These are phyloP conservation scores for Tricholoma hemisulphureum DNA, from an alignment of 768 basidiomycete genomes.

Conservation along the genomic window DNA sequence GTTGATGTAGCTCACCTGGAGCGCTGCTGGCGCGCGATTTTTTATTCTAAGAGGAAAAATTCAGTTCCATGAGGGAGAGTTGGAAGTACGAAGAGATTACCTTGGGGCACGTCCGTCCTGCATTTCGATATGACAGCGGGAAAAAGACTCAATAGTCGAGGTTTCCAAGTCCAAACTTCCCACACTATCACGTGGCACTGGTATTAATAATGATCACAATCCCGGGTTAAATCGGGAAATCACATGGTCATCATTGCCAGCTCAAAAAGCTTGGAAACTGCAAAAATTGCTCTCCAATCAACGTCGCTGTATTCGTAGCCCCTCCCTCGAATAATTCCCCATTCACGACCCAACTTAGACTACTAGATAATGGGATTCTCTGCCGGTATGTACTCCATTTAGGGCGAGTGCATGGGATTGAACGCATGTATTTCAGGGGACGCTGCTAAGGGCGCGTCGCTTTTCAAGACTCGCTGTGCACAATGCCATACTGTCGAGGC, in stretches of 20 bases:
- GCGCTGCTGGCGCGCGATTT: constrained; percentile 92
- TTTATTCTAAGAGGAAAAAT: constrained; percentile 60
- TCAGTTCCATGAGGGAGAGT: not conserved
- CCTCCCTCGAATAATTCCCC: constrained; percentile 14
- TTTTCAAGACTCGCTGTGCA: constrained; percentile 95
- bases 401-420: constrained; percentile 37
- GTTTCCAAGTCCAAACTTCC: too few relatives aligned
- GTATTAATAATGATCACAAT: too few relatives aligned
- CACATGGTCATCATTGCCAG: constrained; percentile 13
- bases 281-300: not conserved
- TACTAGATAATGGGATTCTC: constrained; percentile 37
- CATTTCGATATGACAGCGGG: constrained; percentile 42
- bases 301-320: not conserved
- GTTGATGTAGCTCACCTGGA: constrained; percentile 59
- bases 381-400: constrained; percentile 33
- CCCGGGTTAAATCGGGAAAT: constrained; percentile 20
- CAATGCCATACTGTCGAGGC: constrained; percentile 89
- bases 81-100: constrained; percentile 32
- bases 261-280: constrained; percentile 17
- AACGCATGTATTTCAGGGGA: constrained; percentile 60
- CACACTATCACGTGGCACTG: too few relatives aligned
- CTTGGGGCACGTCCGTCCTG: constrained; percentile 81
- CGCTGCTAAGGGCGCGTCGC: constrained; percentile 82
- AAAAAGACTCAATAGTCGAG: too few relatives aligned
- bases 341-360: constrained; percentile 2